Conservation (phyloP, 192 early-diverging fungal genomes). For the Backusella morwellensis region DNA sequence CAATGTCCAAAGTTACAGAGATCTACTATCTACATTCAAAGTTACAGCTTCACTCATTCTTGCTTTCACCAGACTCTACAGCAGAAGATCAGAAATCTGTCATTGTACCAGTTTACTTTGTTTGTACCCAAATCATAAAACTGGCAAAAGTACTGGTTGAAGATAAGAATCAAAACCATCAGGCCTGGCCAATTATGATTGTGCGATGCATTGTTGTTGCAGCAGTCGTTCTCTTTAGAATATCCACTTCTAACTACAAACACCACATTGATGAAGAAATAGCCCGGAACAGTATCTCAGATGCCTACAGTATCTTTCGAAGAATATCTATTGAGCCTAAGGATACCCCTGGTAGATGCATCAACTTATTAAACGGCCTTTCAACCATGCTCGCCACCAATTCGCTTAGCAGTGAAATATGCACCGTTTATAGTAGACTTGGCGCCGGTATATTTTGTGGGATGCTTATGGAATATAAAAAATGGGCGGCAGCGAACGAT, state of each 20-base stretch:
- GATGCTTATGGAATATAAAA: constrained; percentile 16
- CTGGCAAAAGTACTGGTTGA: neutral
- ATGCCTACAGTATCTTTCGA: constrained; percentile 8
- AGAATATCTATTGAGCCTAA: neutral
- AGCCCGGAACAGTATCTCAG: constrained; percentile 15
- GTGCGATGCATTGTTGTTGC: constrained; percentile 5
- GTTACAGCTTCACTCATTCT: constrained; percentile 23
- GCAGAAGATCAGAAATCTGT: constrained; percentile 8
- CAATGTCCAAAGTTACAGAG: constrained; percentile 11
- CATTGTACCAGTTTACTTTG: constrained; percentile 20
- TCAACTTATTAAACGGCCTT: neutral
- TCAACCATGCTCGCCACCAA: constrained; percentile 1
- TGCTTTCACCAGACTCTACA: constrained; percentile 11
- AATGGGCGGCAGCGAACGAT: neutral
- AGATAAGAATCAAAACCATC: neutral
- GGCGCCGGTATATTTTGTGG: constrained; percentile 15
- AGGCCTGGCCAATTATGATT: constrained; percentile 19
- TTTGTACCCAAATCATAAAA: constrained; percentile 18
- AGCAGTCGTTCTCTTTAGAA: constrained; percentile 7
- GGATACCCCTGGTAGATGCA: constrained; percentile 4
- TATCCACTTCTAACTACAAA: neutral
- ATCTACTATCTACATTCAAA: constrained; percentile 23
- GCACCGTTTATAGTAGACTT: constrained; percentile 15
- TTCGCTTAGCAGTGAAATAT: neutral
- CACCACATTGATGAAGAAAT: constrained; percentile 14